Evolutionary conservation across 208 protist species (phyloP), one percentile per base, ranked within the genome.

Genomic region (Porcisia hertigi): DNA sequence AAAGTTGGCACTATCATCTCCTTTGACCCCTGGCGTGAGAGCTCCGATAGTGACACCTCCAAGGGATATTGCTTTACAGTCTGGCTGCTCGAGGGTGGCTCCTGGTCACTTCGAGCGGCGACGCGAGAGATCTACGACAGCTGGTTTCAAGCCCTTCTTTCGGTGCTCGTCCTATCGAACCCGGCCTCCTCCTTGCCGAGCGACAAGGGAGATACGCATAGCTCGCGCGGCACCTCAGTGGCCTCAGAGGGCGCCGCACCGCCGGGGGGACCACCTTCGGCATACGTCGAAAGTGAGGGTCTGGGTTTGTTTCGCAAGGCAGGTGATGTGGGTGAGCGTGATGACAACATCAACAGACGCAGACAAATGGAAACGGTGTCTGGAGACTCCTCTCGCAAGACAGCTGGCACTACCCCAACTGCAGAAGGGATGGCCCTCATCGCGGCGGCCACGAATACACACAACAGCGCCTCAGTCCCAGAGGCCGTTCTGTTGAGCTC

Each of bases 11-110:
- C 84, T 34, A 76, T 96, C 45, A 75, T 72, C 30, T 93, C 89
- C 47, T 76, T 96, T 1, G 83, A 89, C 71, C 65, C 78, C 55
- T 69, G 76, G 63, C 55, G 52, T 39, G 54, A 73, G 60, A 66
- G 45, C 11, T 23, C 41, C 20, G 77, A 75, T 34, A 66, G 54
- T 1, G 77, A 80, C 39, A 73, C 58, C 9, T 45, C 63, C 8
- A 81, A 71, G 47, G 85, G 76, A 54, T 79, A 82, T 54, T 60
- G 63, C 41, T 92, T 95, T 67, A 88, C 84, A 16, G 87, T 93
- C 57, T 95, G 88, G 88, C 74, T 95, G 53, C 75, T 88, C 43
- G 91, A 95, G 77, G 91, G 91, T 3, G 87, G 85, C 16, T 88
- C 80, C 49, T 95, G 91, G 91, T 88, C 81, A 20, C 80, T 95